A percentile compares a stretch with the other conserved stretches of the same genome.
These are phyloP conservation scores for Helicostylum pulchrum DNA, from an alignment of 192 early-diverging fungal species.

Conservation along the genomic window DNA sequence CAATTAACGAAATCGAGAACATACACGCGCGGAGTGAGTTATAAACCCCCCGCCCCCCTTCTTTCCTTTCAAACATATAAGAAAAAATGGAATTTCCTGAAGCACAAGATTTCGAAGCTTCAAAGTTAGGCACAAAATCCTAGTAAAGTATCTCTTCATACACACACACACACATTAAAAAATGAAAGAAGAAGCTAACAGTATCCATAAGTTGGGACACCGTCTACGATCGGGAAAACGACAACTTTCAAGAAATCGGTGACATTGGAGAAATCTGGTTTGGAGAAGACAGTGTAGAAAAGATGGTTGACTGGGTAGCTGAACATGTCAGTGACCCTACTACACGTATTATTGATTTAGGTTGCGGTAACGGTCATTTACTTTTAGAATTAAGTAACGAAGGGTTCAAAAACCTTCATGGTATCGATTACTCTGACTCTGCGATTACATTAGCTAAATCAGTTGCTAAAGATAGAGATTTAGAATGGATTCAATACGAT, in stretches of 20 bases:
- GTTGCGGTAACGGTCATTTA: slow-evolving; percentile 92
- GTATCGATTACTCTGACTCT: slow-evolving; percentile 82
- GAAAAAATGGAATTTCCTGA: slow-evolving; percentile 11
- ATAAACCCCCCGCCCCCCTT: background rate
- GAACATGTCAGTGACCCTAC: slow-evolving; percentile 30
- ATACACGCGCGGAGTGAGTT: too few relatives aligned
- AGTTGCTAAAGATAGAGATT: slow-evolving; percentile 50
- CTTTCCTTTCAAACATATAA: background rate
- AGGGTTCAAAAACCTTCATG: slow-evolving; percentile 69
- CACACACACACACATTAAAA: background rate
- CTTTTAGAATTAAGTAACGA: slow-evolving; percentile 69
- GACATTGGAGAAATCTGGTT: slow-evolving; percentile 95
- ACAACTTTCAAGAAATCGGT: slow-evolving; percentile 76
- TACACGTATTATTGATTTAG: slow-evolving; percentile 71
- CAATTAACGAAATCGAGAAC: too few relatives aligned
- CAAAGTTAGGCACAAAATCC: slow-evolving; percentile 57
- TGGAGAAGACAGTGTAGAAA: slow-evolving; percentile 77
- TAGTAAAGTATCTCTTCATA: slow-evolving; percentile 42
- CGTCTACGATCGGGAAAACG: slow-evolving; percentile 75
- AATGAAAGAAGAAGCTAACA: too few relatives aligned
- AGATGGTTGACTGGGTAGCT: slow-evolving; percentile 87
- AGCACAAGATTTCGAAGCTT: slow-evolving; percentile 45
- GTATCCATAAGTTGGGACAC: slow-evolving; percentile 67
- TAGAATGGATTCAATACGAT: slow-evolving; percentile 48
- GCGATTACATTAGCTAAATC: slow-evolving; percentile 71